Evolutionary conservation across 2,329 filamentous ascomycete species (phyloP).

Genomic region (Aspergillus quadricinctus): DNA sequence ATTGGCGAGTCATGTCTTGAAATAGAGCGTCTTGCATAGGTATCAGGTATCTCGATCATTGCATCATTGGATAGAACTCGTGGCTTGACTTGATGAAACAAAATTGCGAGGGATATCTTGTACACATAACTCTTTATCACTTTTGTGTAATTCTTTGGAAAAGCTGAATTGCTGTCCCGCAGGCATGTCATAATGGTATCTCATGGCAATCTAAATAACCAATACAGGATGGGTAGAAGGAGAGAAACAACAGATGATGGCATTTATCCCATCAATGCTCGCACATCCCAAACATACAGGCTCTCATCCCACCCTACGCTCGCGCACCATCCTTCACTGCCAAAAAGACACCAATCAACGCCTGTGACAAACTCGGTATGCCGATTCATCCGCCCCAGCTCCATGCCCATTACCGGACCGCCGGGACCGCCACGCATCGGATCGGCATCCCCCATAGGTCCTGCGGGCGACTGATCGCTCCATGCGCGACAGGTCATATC

Average conservation of each 20-base stretch:
- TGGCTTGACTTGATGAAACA: not conserved
- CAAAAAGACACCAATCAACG: constrained; percentile 97
- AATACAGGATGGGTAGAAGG: constrained; percentile 13
- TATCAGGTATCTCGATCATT: not conserved
- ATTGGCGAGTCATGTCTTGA: not conserved
- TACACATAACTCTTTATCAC: not conserved
- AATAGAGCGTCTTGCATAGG: not conserved
- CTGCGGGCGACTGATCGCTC: constrained; percentile 66
- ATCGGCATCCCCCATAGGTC: constrained; percentile 30
- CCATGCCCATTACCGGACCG: constrained; percentile 53
- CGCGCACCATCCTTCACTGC: constrained; percentile 90
- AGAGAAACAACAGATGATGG: constrained; percentile 1
- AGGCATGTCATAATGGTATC: constrained; percentile 11
- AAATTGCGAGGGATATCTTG: not conserved
- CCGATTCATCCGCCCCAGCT: constrained; percentile 81
- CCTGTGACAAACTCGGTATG: constrained; percentile 97
- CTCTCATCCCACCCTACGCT: constrained; percentile 93
- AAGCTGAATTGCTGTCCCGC: not conserved
- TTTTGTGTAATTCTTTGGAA: not conserved
- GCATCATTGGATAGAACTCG: not conserved
- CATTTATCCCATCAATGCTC: constrained; percentile 51
- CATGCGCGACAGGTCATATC: constrained; percentile 97
- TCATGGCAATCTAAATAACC: constrained; percentile 21
- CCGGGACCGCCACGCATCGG: constrained; percentile 36
- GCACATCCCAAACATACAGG: constrained; percentile 87